A percentile compares a stretch with the other conserved stretches of the same genome.
Evolutionary conservation across 192 early-diverging fungal genomes (phyloP).

Genomic region (Chytriomyces sp.): DNA sequence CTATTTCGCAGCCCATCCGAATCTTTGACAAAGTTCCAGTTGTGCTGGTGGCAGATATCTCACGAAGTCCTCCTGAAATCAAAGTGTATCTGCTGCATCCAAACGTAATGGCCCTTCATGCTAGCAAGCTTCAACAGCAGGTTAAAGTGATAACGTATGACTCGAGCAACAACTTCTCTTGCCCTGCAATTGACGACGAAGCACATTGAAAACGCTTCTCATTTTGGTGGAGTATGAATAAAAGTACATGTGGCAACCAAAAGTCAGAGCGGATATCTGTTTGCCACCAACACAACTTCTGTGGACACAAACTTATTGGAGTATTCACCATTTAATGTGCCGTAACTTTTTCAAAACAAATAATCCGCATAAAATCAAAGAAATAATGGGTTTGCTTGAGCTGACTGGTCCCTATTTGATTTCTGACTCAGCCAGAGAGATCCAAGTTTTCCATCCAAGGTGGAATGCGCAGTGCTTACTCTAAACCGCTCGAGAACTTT

Average conservation of each 20-base stretch:
- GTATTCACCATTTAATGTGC: too few relatives aligned
- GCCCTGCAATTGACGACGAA: slow-evolving; percentile 46
- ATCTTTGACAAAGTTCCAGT: slow-evolving; percentile 53
- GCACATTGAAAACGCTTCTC: slow-evolving; percentile 29
- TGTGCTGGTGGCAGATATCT: slow-evolving; percentile 44
- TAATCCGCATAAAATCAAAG: too few relatives aligned
- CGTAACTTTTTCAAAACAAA: too few relatives aligned
- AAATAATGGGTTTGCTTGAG: too few relatives aligned
- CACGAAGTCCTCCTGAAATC: slow-evolving; percentile 48
- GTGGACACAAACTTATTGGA: too few relatives aligned
- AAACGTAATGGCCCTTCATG: neutral
- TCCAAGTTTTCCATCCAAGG: neutral
- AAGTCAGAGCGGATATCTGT: too few relatives aligned
- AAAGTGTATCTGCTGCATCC: slow-evolving; percentile 47
- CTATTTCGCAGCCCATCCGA: slow-evolving; percentile 44
- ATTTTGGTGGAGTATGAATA: neutral
- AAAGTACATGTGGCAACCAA: too few relatives aligned
- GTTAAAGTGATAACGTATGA: neutral
- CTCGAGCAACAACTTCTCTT: slow-evolving; percentile 11
- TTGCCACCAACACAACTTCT: too few relatives aligned
- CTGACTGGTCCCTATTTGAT: neutral
- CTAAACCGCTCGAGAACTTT: slow-evolving; percentile 19
- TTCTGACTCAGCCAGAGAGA: neutral
- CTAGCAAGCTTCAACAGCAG: neutral
- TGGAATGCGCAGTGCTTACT: neutral